Evolutionary conservation across 768 basidiomycete species (phyloP).

Genomic region (Hypholoma fasciculare): DNA sequence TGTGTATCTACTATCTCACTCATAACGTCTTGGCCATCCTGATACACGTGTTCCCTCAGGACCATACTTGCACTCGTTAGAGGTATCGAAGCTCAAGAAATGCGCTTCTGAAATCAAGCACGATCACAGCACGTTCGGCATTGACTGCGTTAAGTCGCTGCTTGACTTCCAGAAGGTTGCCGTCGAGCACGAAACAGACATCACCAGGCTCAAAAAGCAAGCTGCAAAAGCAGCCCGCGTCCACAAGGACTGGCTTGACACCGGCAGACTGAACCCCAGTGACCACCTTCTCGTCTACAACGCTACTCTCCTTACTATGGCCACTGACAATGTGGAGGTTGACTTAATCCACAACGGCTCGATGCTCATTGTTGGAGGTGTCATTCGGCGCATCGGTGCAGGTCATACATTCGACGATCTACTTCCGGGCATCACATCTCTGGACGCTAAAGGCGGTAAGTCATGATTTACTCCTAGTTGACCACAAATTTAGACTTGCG

Average conservation of each 20-base stretch:
- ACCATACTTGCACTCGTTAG: constrained; percentile 62
- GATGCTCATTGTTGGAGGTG: constrained; percentile 54
- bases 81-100: constrained; percentile 48
- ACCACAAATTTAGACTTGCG: not conserved
- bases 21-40: not conserved
- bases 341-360: constrained; percentile 58
- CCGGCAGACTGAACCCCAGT: constrained; percentile 21
- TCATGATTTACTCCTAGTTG: not conserved
- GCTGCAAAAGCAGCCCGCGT: constrained; percentile 27
- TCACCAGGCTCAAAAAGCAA: constrained; percentile 56
- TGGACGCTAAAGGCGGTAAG: constrained; percentile 66
- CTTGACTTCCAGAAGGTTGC: constrained; percentile 60
- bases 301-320: constrained; percentile 73
- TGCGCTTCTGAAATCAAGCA: constrained; percentile 49
- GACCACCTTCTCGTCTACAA: constrained; percentile 62
- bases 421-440: constrained; percentile 42
- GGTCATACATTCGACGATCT: constrained; percentile 32
- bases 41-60: constrained; percentile 33
- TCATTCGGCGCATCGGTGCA: constrained; percentile 47
- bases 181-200: constrained; percentile 61
- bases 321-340: constrained; percentile 41
- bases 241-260: constrained; percentile 17
- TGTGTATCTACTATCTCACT: constrained; percentile 24
- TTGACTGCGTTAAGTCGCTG: constrained; percentile 56
- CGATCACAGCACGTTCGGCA: constrained; percentile 59